phyloP scores from a whole-genome alignment of 2,329 filamentous ascomycete genomes.

The Metarhizium album region DNA sequence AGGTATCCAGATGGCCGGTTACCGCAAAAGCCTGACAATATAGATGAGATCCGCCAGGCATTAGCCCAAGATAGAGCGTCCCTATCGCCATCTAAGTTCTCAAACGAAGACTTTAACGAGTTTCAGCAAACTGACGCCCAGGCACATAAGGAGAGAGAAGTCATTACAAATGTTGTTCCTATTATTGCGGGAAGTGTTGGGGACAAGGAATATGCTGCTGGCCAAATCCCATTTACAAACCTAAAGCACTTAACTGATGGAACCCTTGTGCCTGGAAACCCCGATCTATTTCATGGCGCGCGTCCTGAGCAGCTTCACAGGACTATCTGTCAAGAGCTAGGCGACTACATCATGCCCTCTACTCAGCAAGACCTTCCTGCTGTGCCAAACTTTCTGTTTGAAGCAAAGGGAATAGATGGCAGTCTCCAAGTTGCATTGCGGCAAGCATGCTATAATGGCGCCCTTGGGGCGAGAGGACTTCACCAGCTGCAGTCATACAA shows the following conservation, averaged over 20 bases:
- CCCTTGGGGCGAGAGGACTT: too few relatives aligned
- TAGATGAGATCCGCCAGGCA: conserved; percentile 10
- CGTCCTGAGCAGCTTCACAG: conserved; percentile 17
- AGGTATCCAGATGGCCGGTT: conserved; percentile 8
- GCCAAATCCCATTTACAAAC: conserved; percentile 22
- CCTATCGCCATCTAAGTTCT: conserved; percentile 25
- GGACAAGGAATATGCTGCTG: conserved; percentile 14
- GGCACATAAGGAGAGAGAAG: conserved; percentile 23
- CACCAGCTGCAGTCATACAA: too few relatives aligned
- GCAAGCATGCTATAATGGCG: too few relatives aligned
- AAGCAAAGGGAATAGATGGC: conserved; percentile 8
- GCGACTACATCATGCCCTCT: conserved; percentile 20
- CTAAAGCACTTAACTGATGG: conserved; percentile 25
- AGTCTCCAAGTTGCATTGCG: too few relatives aligned
- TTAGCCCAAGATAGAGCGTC: conserved; percentile 14
- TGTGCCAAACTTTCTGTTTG: conserved; percentile 28
- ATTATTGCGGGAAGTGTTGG: conserved; percentile 18
- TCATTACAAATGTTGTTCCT: conserved; percentile 21
- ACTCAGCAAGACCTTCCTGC: conserved; percentile 19
- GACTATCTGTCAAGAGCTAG: conserved; percentile 10
- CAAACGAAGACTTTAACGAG: conserved; percentile 18
- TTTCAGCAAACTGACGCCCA: conserved; percentile 19
- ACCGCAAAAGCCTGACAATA: conserved; percentile 10
- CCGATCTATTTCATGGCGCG: conserved; percentile 24
- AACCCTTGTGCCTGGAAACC: conserved; percentile 18